Percentiles rank a stretch among this genome's conserved stretches.
Conservation (phyloP, 352 stramenopile species). For the Thraustochytrium striatum region DNA sequence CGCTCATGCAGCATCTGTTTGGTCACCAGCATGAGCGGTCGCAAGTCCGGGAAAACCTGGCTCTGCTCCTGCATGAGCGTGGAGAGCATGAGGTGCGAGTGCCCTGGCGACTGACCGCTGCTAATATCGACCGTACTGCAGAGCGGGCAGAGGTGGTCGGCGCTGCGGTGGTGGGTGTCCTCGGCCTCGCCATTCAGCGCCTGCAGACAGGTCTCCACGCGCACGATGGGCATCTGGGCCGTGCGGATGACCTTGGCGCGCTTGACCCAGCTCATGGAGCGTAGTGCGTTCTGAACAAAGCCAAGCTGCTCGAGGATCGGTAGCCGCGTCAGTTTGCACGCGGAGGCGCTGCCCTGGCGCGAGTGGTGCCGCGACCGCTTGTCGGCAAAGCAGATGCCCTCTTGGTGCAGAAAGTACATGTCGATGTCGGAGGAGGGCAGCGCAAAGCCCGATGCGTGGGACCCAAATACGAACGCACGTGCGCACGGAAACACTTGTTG, state of each 20-base stretch:
- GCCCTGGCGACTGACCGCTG: conserved; percentile 2
- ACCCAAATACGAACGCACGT: conserved; percentile 13
- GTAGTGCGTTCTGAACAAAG: conserved; percentile 16
- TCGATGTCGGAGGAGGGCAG: conserved; percentile 29
- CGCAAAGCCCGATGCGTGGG: conserved; percentile 20
- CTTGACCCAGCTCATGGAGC: background rate
- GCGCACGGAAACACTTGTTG: conserved; percentile 32
- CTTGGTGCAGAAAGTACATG: conserved; percentile 20
- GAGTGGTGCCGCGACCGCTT: background rate
- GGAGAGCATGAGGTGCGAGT: conserved; percentile 22
- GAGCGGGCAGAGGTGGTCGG: conserved; percentile 24
- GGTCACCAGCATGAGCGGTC: conserved; percentile 27
- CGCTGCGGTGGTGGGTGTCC: conserved; percentile 13
- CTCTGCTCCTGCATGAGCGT: background rate
- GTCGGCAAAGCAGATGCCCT: background rate
- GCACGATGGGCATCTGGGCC: conserved; percentile 25
- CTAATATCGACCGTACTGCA: conserved; percentile 31
- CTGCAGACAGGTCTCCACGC: conserved; percentile 14
- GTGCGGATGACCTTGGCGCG: background rate
- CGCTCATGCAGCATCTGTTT: conserved; percentile 31
- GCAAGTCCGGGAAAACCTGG: background rate
- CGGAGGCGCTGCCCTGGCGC: background rate
- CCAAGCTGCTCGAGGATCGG: conserved; percentile 16
- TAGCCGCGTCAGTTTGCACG: conserved; percentile 6
- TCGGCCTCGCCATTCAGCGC: conserved; percentile 39